Evolutionary conservation across 2,329 filamentous ascomycete species (phyloP).

Genomic region (Cercospora canescens): DNA sequence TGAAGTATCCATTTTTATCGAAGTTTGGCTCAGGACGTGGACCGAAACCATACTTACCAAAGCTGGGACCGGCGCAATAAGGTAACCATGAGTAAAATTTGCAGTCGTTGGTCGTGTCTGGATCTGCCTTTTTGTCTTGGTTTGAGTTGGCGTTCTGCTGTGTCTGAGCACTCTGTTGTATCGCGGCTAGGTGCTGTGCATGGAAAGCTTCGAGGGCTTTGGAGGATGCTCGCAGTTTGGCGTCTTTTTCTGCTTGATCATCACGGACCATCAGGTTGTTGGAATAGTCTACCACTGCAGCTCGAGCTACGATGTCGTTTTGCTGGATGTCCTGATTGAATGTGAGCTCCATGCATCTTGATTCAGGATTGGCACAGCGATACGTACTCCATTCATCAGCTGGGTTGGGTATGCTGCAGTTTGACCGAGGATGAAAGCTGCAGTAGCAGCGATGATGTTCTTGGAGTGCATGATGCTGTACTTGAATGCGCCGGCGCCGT

Average conservation of each 20-base stretch:
- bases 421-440: background rate
- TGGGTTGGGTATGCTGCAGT: background rate
- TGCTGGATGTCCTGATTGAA: background rate
- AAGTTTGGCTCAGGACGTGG: no score
- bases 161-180: no score
- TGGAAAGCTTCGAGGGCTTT: background rate
- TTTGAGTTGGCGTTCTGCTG: no score
- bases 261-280: background rate
- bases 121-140: no score
- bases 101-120: no score
- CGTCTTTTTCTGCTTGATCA: background rate
- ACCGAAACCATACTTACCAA: no score
- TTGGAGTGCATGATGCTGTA: background rate
- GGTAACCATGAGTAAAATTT: no score
- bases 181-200: background rate
- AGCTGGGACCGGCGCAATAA: no score
- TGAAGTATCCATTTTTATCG: no score
- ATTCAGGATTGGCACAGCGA: background rate
- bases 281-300: background rate
- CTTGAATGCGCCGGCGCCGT: background rate
- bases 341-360: no score
- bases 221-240: background rate
- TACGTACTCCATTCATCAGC: background rate
- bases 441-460: background rate
- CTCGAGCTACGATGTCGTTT: background rate